Evolutionary conservation across 1,139 yeast species (phyloP).

Genomic region (Geotrichum carabidarum): DNA sequence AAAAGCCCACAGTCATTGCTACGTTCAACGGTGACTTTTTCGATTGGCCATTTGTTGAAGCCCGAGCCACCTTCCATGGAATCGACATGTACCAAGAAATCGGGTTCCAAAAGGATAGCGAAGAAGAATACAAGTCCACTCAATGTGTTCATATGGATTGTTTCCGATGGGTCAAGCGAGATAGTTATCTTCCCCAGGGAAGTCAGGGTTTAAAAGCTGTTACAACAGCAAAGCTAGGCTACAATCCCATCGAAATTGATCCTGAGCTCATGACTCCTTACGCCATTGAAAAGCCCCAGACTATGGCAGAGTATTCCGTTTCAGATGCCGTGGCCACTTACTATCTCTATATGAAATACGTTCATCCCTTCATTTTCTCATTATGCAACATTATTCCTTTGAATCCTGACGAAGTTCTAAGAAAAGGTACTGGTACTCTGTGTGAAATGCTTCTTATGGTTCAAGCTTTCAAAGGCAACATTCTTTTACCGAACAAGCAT

Average conservation of each 20-base stretch:
- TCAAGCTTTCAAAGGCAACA: conserved; percentile 76
- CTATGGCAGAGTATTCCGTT: conserved; percentile 91
- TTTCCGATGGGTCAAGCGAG: conserved; percentile 98
- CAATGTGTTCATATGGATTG: conserved; percentile 98
- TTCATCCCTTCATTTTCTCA: conserved; percentile 94
- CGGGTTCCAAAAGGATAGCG: conserved; percentile 83
- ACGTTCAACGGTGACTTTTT: conserved; percentile 98
- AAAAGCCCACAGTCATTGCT: conserved; percentile 88
- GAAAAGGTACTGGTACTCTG: conserved; percentile 97
- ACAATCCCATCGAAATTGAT: conserved; percentile 92
- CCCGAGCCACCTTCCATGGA: conserved; percentile 76
- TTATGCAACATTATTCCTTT: conserved; percentile 92
- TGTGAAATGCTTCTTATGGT: conserved; percentile 98
- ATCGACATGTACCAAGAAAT: conserved; percentile 87
- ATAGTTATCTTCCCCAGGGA: conserved; percentile 95
- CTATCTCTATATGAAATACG: conserved; percentile 91
- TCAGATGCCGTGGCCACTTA: conserved; percentile 99
- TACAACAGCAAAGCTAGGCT: conserved; percentile 91
- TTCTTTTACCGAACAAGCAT: conserved; percentile 87
- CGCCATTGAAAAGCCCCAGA: conserved; percentile 89
- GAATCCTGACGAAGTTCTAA: conserved; percentile 90
- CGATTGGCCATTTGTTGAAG: conserved; percentile 98
- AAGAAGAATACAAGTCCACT: conserved; percentile 88
- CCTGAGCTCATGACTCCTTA: conserved; percentile 98
- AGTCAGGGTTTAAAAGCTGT: conserved; percentile 98